A percentile compares a stretch with the other conserved stretches of the same genome.
Conservation (phyloP, 2,329 filamentous ascomycete species). For the Emmonsiellopsis sp. region DNA sequence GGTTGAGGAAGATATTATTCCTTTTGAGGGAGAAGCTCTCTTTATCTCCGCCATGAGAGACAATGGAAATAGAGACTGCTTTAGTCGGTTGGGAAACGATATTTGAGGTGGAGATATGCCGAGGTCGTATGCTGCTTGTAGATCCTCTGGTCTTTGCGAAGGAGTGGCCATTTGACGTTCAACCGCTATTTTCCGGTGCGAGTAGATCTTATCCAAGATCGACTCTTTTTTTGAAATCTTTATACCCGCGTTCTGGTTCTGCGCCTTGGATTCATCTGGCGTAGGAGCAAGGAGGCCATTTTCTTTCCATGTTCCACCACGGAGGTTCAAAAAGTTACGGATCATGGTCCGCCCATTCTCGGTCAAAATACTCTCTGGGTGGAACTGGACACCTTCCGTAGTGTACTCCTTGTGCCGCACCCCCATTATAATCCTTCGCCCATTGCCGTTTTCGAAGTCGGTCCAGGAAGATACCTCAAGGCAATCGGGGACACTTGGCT, state of each 20-base stretch:
- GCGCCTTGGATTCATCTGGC: conserved; percentile 10
- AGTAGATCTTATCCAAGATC: conserved; percentile 87
- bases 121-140: conserved; percentile 79
- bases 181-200: conserved; percentile 65
- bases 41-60: conserved; percentile 97
- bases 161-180: conserved; percentile 74
- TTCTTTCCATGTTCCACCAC: conserved; percentile 84
- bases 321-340: conserved; percentile 81
- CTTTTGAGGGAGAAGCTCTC: conserved; percentile 91
- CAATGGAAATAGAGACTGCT: conserved; percentile 77
- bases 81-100: conserved; percentile 67
- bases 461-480: conserved; percentile 91
- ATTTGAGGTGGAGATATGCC: conserved; percentile 78
- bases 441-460: conserved; percentile 56
- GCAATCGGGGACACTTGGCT: conserved; percentile 72
- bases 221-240: conserved; percentile 58
- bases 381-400: conserved; percentile 95
- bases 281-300: conserved; percentile 44
- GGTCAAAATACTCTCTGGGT: conserved; percentile 93
- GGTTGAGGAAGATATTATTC: conserved; percentile 77
- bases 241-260: conserved; percentile 17
- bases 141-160: conserved; percentile 70
- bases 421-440: conserved; percentile 88
- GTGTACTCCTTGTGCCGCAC: conserved; percentile 85
- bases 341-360: conserved; percentile 83